Evolutionary conservation across 306 rosid species (phyloP).

Genomic region (Castanea mollissima): DNA sequence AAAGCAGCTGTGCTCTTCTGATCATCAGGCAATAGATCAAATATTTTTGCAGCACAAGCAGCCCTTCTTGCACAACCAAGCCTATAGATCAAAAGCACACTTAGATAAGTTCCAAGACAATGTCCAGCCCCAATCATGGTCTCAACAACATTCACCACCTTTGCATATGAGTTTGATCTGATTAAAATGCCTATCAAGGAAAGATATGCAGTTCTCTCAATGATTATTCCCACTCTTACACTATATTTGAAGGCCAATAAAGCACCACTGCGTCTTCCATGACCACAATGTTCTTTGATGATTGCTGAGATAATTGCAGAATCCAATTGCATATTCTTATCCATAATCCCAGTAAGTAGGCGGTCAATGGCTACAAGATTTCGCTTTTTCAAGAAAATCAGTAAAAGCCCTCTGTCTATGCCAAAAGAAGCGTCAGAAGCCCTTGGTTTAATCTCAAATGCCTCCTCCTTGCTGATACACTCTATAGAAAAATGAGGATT

Average conservation of each 20-base stretch:
- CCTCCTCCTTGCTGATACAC: slow-evolving; percentile 29
- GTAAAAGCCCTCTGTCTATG: slow-evolving; percentile 48
- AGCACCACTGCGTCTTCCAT: slow-evolving; percentile 57
- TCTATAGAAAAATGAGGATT: slow-evolving; percentile 59
- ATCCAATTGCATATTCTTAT: slow-evolving; percentile 46
- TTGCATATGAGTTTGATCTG: slow-evolving; percentile 48
- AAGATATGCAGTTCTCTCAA: slow-evolving; percentile 61
- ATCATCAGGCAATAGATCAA: slow-evolving; percentile 57
- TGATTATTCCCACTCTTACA: slow-evolving; percentile 33
- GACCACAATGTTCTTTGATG: slow-evolving; percentile 50
- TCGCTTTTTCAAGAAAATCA: slow-evolving; percentile 48
- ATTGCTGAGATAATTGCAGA: slow-evolving; percentile 46
- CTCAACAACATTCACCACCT: slow-evolving; percentile 45
- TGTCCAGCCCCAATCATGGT: slow-evolving; percentile 60
- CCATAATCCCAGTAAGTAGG: slow-evolving; percentile 46
- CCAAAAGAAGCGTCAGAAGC: slow-evolving; percentile 22
- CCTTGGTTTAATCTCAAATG: slow-evolving; percentile 14
- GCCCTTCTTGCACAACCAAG: slow-evolving; percentile 62
- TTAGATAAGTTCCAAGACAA: slow-evolving; percentile 63
- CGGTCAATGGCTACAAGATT: slow-evolving; percentile 57
- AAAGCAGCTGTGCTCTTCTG: slow-evolving; percentile 67
- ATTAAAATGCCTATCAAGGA: slow-evolving; percentile 56
- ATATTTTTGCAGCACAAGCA: slow-evolving; percentile 49
- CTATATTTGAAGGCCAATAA: slow-evolving; percentile 61
- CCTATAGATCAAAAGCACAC: slow-evolving; percentile 53